Percentiles rank a stretch among this genome's conserved stretches.
These are phyloP conservation scores for Neofusicoccum cordaticola DNA, from an alignment of 2,329 filamentous ascomycete genomes.

Conservation along the genomic window DNA sequence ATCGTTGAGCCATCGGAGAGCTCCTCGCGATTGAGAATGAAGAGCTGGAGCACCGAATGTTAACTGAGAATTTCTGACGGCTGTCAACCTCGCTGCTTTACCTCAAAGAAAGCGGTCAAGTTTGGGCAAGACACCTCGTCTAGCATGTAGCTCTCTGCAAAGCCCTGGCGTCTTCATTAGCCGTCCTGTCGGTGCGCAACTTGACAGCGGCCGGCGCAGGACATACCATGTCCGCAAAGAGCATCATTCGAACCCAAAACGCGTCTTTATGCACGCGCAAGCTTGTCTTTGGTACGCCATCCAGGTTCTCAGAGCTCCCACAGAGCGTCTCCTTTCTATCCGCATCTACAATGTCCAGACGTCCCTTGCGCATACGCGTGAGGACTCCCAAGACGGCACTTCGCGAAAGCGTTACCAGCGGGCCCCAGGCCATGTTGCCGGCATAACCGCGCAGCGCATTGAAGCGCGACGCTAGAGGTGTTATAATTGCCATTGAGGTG, in stretches of 20 bases:
- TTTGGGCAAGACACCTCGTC: constrained; percentile 66
- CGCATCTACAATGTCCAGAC: constrained; percentile 44
- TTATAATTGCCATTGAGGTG: constrained; percentile 33
- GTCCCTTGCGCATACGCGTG: constrained; percentile 45
- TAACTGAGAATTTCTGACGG: neutral
- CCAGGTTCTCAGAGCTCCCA: constrained; percentile 33
- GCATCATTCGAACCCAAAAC: constrained; percentile 67
- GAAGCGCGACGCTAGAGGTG: constrained; percentile 36
- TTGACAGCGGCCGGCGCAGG: neutral
- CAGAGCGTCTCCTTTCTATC: constrained; percentile 45
- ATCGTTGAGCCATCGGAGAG: constrained; percentile 64
- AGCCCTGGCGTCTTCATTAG: constrained; percentile 46
- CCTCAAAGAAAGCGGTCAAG: constrained; percentile 66
- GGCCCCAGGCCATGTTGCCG: constrained; percentile 47
- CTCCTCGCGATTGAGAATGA: constrained; percentile 65
- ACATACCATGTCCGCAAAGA: constrained; percentile 69
- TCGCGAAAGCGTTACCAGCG: constrained; percentile 46
- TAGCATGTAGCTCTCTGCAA: constrained; percentile 71
- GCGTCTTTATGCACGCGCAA: constrained; percentile 62
- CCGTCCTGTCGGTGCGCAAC: neutral
- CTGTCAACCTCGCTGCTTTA: constrained; percentile 26
- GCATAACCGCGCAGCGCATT: constrained; percentile 42
- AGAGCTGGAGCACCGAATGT: constrained; percentile 50
- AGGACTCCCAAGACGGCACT: constrained; percentile 46
- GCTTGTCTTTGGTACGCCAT: constrained; percentile 48